A percentile compares a stretch with the other conserved stretches of the same genome.
Conservation (phyloP, 371 early-diverging fungal genomes). For the Mucor piriformis region DNA sequence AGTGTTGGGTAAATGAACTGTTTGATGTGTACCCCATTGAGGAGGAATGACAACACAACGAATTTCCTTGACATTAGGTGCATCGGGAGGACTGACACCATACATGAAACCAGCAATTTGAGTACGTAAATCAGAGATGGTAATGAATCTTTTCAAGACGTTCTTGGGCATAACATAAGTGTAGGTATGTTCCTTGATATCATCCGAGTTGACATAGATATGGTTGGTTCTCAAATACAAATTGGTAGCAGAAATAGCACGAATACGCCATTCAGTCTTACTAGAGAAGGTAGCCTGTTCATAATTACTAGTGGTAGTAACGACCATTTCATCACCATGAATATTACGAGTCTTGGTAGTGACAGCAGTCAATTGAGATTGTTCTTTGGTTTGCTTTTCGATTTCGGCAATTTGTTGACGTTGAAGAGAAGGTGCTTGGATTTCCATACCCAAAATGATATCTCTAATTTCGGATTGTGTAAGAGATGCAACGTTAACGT, state of each 20-base stretch:
- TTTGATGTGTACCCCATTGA: constrained; percentile 95
- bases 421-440: constrained; percentile 95
- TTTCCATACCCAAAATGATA: constrained; percentile 99
- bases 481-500: constrained; percentile 95
- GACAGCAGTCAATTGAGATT: constrained; percentile 91
- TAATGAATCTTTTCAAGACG: constrained; percentile 93
- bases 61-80: constrained; percentile 95
- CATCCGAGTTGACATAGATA: constrained; percentile 94
- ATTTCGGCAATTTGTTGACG: constrained; percentile 97
- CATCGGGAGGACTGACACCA: constrained; percentile 92
- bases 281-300: constrained; percentile 96
- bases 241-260: constrained; percentile 95
- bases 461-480: constrained; percentile 98
- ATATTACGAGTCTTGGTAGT: constrained; percentile 96
- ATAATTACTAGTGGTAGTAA: constrained; percentile 96
- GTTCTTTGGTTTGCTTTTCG: constrained; percentile 93
- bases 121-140: constrained; percentile 93
- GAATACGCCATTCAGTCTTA: constrained; percentile 98
- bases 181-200: constrained; percentile 86
- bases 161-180: constrained; percentile 98
- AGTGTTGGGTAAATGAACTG: constrained; percentile 87
- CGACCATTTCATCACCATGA: constrained; percentile 98
- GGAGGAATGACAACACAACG: constrained; percentile 95
- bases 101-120: constrained; percentile 96
- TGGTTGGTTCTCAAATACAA: constrained; percentile 94